Percentiles rank a stretch among this genome's conserved stretches.
Conservation (phyloP, 108 stramenopile genomes). For the Nitzschia sp. region DNA sequence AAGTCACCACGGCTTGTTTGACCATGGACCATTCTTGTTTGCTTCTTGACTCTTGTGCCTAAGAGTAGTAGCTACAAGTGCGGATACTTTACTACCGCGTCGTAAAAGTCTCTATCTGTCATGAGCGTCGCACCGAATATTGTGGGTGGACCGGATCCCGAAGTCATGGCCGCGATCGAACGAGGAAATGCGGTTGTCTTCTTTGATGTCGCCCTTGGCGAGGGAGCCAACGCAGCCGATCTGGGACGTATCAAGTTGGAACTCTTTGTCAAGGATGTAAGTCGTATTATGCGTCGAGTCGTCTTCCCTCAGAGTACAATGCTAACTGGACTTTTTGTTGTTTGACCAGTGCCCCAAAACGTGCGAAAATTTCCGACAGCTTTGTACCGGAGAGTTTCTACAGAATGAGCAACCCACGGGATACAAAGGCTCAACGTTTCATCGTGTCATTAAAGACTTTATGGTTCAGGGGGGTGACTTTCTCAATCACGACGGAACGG, state of each 20-base stretch:
- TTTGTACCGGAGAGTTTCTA: constrained; percentile 74
- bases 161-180: constrained; percentile 80
- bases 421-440: constrained; percentile 91
- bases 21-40: too few relatives aligned
- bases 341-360: constrained; percentile 82
- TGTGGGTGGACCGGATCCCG: constrained; percentile 73
- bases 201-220: constrained; percentile 78
- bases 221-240: constrained; percentile 58
- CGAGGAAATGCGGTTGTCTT: constrained; percentile 86
- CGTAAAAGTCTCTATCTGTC: too few relatives aligned
- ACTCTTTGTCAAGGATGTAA: constrained; percentile 89
- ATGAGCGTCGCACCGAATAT: not conserved
- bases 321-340: not conserved
- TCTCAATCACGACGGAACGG: constrained; percentile 89
- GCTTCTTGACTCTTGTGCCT: too few relatives aligned
- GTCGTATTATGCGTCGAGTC: constrained; percentile 11
- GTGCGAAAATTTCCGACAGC: constrained; percentile 47
- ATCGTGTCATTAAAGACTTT: constrained; percentile 93
- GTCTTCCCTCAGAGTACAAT: not conserved
- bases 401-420: constrained; percentile 90
- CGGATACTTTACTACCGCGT: too few relatives aligned
- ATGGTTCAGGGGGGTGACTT: constrained; percentile 87
- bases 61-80: too few relatives aligned
- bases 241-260: constrained; percentile 96
- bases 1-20: too few relatives aligned